A percentile compares a stretch with the other conserved stretches of the same genome.
Conservation (phyloP, 2,329 filamentous ascomycete genomes). For the Tolypocladium ophioglossoides region DNA sequence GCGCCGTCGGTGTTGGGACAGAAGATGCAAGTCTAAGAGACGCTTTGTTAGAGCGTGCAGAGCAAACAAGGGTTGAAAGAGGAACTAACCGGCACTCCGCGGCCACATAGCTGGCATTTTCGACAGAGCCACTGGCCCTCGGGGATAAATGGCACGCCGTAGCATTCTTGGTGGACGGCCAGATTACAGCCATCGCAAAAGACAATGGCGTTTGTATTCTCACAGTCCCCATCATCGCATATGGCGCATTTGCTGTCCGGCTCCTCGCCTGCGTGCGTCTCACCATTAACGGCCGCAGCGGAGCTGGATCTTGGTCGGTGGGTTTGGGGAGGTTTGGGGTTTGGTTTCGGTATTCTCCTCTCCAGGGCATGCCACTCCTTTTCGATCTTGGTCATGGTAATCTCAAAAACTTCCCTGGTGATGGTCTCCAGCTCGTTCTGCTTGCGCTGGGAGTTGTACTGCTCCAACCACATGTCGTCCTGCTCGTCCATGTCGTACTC, state of each 20-base stretch:
- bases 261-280: conserved; percentile 74
- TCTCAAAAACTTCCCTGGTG: conserved; percentile 89
- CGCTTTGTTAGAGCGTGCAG: conserved; percentile 7
- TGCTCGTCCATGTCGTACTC: conserved; percentile 99
- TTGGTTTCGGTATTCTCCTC: conserved; percentile 92
- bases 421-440: conserved; percentile 68
- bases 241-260: conserved; percentile 96
- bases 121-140: conserved; percentile 97
- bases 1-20: conserved; percentile 95
- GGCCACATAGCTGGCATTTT: conserved; percentile 90
- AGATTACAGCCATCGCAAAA: conserved; percentile 98
- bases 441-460: conserved; percentile 68
- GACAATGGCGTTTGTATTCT: conserved; percentile 98
- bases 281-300: conserved; percentile 89
- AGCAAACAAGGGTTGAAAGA: not conserved
- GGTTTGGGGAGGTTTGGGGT: conserved; percentile 90
- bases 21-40: conserved; percentile 76
- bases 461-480: conserved; percentile 90
- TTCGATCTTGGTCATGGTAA: conserved; percentile 97
- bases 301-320: conserved; percentile 88
- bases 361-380: conserved; percentile 97
- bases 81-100: conserved; percentile 65
- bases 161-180: conserved; percentile 97
- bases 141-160: conserved; percentile 95
- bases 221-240: conserved; percentile 97